Percentiles rank a stretch among this genome's conserved stretches.
phyloP scores from a whole-genome alignment of 129 eudicot species.

The Helianthus tuberosus region DNA sequence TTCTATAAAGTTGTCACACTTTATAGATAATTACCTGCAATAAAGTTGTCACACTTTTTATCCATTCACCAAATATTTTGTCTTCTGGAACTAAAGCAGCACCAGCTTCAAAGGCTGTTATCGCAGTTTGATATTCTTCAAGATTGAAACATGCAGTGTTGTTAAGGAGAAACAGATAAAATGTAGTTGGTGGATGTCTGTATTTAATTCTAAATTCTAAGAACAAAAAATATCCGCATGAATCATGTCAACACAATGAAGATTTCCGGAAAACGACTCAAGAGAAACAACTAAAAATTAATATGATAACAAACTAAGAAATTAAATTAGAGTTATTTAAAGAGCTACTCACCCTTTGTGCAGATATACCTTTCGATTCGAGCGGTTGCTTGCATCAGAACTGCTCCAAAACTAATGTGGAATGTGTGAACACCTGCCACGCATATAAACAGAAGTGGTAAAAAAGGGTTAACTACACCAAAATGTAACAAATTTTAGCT shows the following conservation, averaged over 20 bases:
- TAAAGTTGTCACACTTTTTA: constrained; percentile 69
- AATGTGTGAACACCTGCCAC: background rate
- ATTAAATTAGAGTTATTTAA: constrained; percentile 2
- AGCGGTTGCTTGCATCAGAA: constrained; percentile 77
- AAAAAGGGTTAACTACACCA: background rate
- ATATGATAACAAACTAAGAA: background rate
- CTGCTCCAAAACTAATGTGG: constrained; percentile 41
- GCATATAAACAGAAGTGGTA: background rate
- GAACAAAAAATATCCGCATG: background rate
- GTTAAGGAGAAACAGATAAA: constrained; percentile 14
- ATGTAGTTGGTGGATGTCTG: background rate
- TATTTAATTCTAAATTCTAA: background rate
- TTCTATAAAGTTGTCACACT: too few species aligned
- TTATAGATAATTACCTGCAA: too few species aligned
- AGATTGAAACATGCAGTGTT: constrained; percentile 76
- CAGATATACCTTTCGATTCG: constrained; percentile 62
- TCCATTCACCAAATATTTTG: constrained; percentile 63
- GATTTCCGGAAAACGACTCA: background rate
- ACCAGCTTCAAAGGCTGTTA: constrained; percentile 71
- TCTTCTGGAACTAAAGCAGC: constrained; percentile 59
- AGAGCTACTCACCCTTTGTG: constrained; percentile 69
- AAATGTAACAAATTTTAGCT: background rate
- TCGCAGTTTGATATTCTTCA: constrained; percentile 79
- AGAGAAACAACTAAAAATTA: background rate
- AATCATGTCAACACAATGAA: constrained; percentile 5